Evolutionary conservation across 2,329 filamentous ascomycete genomes (phyloP), one percentile per base, ranked within the genome.

Genomic region (Chaetomium globosum): DNA sequence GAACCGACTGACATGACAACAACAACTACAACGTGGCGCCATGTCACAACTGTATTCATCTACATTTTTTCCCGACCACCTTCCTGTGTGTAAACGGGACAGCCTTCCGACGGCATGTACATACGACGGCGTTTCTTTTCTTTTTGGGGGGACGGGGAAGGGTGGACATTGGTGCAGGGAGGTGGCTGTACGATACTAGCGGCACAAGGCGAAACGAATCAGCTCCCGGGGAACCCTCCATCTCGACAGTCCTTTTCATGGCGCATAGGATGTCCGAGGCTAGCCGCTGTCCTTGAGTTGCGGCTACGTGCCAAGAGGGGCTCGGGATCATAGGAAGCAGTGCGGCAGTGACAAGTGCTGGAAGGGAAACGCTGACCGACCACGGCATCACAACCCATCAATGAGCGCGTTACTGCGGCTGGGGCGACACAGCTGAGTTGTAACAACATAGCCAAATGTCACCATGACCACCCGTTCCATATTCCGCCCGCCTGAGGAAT

Each of bases 51-150:
- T 65, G 65, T 65, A 67, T 59, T 55, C 13, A 43, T 4, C 26
- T 59, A 49, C 6, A 26, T 4, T 26, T 26, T 36, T 36, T 30
- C 33, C n/a, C n/a, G 36, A 16, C 51, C 10, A 46, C 30, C 1
- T 33, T 46, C 23, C 1, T 26, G 39, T 43, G 33, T 57, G 52
- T 36, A 31, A 19, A 23, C 30, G 28, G 49, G 39, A 23, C 43
- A 43, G 60, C 53, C 64, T 30, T 23, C 7, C 33, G 10, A 48
- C 33, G 55, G 55, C 65, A 63, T 65, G 26, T 65, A 61, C 61
- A 64, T 64, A 61, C 61, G 62, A 65, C 33, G 57, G 56, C 56
- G 56, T 58, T 65, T 58, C 6, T 39, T 39, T 43, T 56, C 43
- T 39, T 36, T 19, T n/a, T 6, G 2, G 10, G 23, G 58, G 10